These are phyloP conservation scores for Filobasidium uniguttulatum DNA, from an alignment of 1,284 basidiomycete genomes.

Conservation along the genomic window DNA sequence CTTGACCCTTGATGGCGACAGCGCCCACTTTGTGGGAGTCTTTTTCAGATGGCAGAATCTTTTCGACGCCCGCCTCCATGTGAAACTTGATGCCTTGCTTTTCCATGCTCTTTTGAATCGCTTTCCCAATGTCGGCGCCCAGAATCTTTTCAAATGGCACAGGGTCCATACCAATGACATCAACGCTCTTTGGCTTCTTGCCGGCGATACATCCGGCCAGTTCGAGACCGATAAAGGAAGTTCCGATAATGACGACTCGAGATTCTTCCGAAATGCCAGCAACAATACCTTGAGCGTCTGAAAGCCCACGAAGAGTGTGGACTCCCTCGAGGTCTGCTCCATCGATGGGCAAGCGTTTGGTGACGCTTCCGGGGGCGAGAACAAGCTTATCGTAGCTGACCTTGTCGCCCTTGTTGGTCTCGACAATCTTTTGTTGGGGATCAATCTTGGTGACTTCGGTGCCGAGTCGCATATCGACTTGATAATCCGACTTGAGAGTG, in stretches of 20 bases:
- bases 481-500: constrained; percentile 67
- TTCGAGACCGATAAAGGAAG: constrained; percentile 90
- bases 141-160: constrained; percentile 70
- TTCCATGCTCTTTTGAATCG: constrained; percentile 68
- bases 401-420: constrained; percentile 45
- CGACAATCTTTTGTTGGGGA: constrained; percentile 48
- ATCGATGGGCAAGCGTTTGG: constrained; percentile 55
- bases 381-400: constrained; percentile 59
- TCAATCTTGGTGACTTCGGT: constrained; percentile 60
- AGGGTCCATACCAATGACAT: constrained; percentile 74
- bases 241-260: constrained; percentile 70
- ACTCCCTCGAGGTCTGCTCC: constrained; percentile 67
- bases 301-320: constrained; percentile 56
- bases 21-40: constrained; percentile 37
- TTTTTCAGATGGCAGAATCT: constrained; percentile 47
- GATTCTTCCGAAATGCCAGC: constrained; percentile 45
- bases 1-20: constrained; percentile 56
- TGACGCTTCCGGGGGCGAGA: constrained; percentile 54
- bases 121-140: constrained; percentile 65
- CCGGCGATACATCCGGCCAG: constrained; percentile 60
- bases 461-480: constrained; percentile 57
- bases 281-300: constrained; percentile 64
- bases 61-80: constrained; percentile 59
- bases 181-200: constrained; percentile 49
- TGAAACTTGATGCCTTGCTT: constrained; percentile 72